Percentiles rank a stretch among this genome's conserved stretches.
These are phyloP conservation scores for Lentinula novae-zelandiae DNA, from an alignment of 1,284 basidiomycete species.

Conservation along the genomic window DNA sequence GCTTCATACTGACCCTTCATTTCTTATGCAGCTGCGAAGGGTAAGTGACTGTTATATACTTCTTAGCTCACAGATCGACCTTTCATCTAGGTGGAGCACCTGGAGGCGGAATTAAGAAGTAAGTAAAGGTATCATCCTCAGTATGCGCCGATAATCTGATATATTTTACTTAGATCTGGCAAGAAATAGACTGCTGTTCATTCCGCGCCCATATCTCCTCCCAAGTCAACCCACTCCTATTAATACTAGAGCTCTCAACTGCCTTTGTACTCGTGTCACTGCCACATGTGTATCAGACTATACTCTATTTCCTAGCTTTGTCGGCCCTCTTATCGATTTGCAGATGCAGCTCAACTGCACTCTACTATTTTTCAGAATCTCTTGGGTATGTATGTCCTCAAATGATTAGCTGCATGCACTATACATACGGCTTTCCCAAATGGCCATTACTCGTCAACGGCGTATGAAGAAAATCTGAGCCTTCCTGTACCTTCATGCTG, in stretches of 20 bases:
- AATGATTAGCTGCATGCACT: too few species aligned
- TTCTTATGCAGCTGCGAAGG: constrained; percentile 50
- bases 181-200: constrained; percentile 53
- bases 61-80: not conserved
- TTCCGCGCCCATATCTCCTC: not conserved
- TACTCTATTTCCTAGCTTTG: not conserved
- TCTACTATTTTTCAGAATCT: not conserved
- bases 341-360: not conserved
- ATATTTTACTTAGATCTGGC: constrained; percentile 47
- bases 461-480: too few species aligned
- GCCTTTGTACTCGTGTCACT: not conserved
- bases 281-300: not conserved
- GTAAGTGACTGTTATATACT: constrained; percentile 32
- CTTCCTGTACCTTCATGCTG: too few species aligned
- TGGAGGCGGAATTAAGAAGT: constrained; percentile 83
- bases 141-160: not conserved
- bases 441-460: too few species aligned
- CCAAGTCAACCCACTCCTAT: not conserved
- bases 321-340: not conserved
- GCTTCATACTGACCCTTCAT: constrained; percentile 7
- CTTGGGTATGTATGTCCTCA: not conserved
- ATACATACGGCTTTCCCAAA: too few species aligned
- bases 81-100: constrained; percentile 48
- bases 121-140: constrained; percentile 24
- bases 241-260: too few species aligned